phyloP scores from a whole-genome alignment of 148 eudicot species.

The Rhododendron vialii region DNA sequence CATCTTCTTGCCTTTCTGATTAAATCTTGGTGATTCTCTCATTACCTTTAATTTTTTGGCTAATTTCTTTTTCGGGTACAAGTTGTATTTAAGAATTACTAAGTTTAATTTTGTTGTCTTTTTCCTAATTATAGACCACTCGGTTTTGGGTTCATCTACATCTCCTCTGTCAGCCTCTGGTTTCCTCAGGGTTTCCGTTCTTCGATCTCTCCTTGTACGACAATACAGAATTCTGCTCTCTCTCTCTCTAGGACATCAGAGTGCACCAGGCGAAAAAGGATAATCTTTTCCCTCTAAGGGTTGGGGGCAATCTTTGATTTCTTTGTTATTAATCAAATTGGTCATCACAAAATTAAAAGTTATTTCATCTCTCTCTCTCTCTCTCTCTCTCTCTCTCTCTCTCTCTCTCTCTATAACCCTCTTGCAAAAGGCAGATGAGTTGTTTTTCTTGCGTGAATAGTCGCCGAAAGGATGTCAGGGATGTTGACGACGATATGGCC shows the following conservation, averaged over 20 bases:
- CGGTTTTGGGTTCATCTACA: not conserved
- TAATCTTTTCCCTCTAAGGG: not conserved
- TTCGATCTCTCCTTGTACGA: conserved; percentile 2
- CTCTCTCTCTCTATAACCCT: not conserved
- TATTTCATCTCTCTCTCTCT: not conserved
- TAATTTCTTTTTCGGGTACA: not conserved
- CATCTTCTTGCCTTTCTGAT: not conserved
- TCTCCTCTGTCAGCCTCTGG: not conserved
- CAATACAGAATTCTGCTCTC: not conserved
- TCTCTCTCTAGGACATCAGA: not conserved
- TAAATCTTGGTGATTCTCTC: not conserved
- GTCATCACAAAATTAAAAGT: not conserved
- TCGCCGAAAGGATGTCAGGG: conserved; percentile 28
- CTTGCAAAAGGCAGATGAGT: conserved; percentile 31
- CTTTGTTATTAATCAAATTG: not conserved
- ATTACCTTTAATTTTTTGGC: not conserved
- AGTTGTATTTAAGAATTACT: not conserved
- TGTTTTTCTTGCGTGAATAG: conserved; percentile 59
- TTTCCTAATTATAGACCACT: not conserved
- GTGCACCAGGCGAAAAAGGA: not conserved
- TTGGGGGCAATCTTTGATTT: not conserved
- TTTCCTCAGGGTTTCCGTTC: not conserved
- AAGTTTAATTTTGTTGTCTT: not conserved
- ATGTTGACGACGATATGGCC: conserved; percentile 22
- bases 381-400: too few relatives aligned